Evolutionary conservation across 257 asterid species (phyloP), one percentile per base, ranked within the genome.

Genomic region (Primulina tabacum): DNA sequence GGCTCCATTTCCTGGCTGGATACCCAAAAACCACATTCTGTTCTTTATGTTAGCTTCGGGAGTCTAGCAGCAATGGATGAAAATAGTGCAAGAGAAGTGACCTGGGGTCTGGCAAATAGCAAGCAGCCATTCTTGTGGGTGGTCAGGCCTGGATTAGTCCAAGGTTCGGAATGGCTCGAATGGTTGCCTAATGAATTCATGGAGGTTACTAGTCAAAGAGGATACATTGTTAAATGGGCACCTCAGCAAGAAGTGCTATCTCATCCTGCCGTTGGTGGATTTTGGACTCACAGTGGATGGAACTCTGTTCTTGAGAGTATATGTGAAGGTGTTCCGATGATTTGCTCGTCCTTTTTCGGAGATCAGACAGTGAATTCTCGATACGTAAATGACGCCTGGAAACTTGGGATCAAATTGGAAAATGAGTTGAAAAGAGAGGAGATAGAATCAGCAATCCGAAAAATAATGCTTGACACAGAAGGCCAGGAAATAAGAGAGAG

Each of bases 51-150:
- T 28, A 28, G 30, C 30, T 28, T 28, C 30, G 30, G 30, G 30
- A 28, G 30, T 58, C 53, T 78, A 2, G 74, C 73, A 3, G 71
- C 71, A 4, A 75, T 76, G 35, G 78, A 81, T 24, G 84, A 78
- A 63, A 33, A 33, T 0, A 33, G 7, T 2, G 7, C 5, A 33
- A 33, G 6, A 0, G 35, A 33, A 33, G 7, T 33, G 35, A 7
- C 35, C 5, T 33, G 35, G 35, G 35, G 35, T 33, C 30, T 28
- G 30, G 30, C 30, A 28, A 28, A 28, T 28, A 28, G 30, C 4
- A 28, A 28, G 30, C 30, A 71, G 24, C 88, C 90, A 0, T 87
- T 87, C 56, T 55, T 87, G 11, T 81, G 82, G 88, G 88, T 81
- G 0, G 67, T 87, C 0, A 74, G 87, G 29, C 83, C 84, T 0